Base-by-base conservation (phyloP, 2,329 filamentous ascomycete genomes). In the Beauveria varroae region DNA sequence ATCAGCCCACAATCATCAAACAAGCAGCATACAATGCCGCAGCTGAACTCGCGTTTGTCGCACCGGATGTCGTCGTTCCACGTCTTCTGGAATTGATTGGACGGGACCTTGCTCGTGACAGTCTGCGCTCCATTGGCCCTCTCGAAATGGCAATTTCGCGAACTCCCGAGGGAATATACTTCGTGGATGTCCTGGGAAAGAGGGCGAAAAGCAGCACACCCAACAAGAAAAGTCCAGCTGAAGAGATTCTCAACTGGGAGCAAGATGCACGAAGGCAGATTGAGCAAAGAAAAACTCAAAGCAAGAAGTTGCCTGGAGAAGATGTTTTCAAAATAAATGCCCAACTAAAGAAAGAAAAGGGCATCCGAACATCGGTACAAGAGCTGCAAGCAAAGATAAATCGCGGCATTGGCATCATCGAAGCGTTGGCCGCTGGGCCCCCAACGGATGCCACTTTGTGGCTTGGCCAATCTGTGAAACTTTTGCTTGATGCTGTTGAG, bases 181-280 rank as follows among this genome's bases (percentile, higher is more conserved):
- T 96, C 68, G 82, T 99, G 22, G 95, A 99, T 74, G 90, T 98
- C 0, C 81, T 99, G 6, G 90, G 89, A 40, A 93, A 91, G 71
- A 96, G 96, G 71, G 79, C 86, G 1, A 85, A 86, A 62, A 84
- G 84, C 63, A 78, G 81, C 43, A 77, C 88, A 2, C 86, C 91
- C 3, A 88, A 92, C 75, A 98, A 96, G 76, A 96, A 91, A 68
- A 88, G 86, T 54, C 97, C 96, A 72, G 95, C 98, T 71, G 96
- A 97, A 68, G 91, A 99, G 68, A 96, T 91, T 1, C 75, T 97
- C 46, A 97, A 96, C 74, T 99, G 96, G 95, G 95, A 99, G 74
- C 89, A 93, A 72, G 95, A 99, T 65, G 81, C 99, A 8, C 83
- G 93, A 62, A 82, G 86, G 44, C 91, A 97, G 68, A 76, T 99